Base-by-base conservation (phyloP, 371 early-diverging fungal species). In the Funneliformis caledonium region DNA sequence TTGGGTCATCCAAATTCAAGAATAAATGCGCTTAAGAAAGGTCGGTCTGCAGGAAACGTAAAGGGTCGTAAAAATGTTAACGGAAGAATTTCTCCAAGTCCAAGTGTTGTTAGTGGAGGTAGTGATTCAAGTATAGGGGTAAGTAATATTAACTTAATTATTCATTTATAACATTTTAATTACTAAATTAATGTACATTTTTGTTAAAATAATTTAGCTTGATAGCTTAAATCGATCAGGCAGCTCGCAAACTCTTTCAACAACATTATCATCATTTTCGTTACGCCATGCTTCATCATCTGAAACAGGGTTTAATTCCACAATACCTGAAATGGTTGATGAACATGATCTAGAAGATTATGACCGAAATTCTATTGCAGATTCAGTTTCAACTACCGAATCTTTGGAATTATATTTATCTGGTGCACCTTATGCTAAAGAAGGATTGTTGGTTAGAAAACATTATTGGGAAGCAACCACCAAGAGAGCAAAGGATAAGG, bases 361-460 rank as follows among this genome's bases (percentile, higher is more conserved):
- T 12, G 64, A 72, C 56, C 11, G 42, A 37, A 80, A 76, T 33
- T 76, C 76, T 50, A 33, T 68, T 4, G 37, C 59, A n/a, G 72
- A 70, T 62, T 72, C 78, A 8, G 33, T 64, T 50, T 76, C 80
- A 43, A 77, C 83, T 52, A 65, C 80, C 31, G 78, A 81, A 67
- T 78, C 76, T 64, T 80, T 81, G 64, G 79, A 60, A 56, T 74
- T 86, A 62, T 84, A 82, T 78, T 78, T 84, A 78, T 86, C 78
- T 61, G 81, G 83, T 33, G 84, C 87, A 2, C 88, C 88, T n/a
- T 89, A 89, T 76, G 69, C 88, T 11, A 90, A 94, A 81, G 94
- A 94, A 83, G 94, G 97, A 1, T 88, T 94, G 2, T 89, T 97
- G 37, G 91, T 95, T 84, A 90, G 97, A 48, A 97, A 97, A 83